Evolutionary conservation across 345 rosid genomes (phyloP).

Genomic region (Reutealis trisperma): DNA sequence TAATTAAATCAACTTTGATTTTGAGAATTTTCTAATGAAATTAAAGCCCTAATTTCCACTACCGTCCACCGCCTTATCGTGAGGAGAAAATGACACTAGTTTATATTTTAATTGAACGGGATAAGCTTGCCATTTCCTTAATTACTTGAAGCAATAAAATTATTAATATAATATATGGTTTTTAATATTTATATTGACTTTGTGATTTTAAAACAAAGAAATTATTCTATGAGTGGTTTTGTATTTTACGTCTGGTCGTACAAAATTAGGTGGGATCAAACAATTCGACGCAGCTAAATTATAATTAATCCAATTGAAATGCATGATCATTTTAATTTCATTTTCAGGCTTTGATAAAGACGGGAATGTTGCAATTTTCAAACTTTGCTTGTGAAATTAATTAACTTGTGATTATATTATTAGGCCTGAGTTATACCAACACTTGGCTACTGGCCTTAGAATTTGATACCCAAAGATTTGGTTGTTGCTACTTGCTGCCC

Average conservation of each 20-base stretch:
- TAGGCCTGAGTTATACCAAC: too few relatives aligned
- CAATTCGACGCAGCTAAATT: not conserved
- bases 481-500: too few relatives aligned
- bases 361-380: too few relatives aligned
- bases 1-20: not conserved
- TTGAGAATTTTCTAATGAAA: not conserved
- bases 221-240: not conserved
- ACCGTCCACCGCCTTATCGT: not conserved
- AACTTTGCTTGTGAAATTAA: too few relatives aligned
- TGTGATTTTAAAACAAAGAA: not conserved
- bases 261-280: constrained; percentile 3
- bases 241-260: not conserved
- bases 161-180: not conserved
- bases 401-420: too few relatives aligned
- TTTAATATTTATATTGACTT: constrained; percentile 6
- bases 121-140: not conserved
- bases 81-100: constrained; percentile 8
- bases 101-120: constrained; percentile 3
- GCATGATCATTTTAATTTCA: too few relatives aligned
- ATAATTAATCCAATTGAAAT: constrained; percentile 1
- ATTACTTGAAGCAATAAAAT: constrained; percentile 4
- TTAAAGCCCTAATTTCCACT: not conserved
- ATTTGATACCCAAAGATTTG: too few relatives aligned
- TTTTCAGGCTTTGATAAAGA: too few relatives aligned
- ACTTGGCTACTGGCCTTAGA: too few relatives aligned